Percentiles rank a stretch among this genome's conserved stretches.
Evolutionary conservation across 306 rosid genomes (phyloP).

Genomic region (Citrullus mucosospermus): DNA sequence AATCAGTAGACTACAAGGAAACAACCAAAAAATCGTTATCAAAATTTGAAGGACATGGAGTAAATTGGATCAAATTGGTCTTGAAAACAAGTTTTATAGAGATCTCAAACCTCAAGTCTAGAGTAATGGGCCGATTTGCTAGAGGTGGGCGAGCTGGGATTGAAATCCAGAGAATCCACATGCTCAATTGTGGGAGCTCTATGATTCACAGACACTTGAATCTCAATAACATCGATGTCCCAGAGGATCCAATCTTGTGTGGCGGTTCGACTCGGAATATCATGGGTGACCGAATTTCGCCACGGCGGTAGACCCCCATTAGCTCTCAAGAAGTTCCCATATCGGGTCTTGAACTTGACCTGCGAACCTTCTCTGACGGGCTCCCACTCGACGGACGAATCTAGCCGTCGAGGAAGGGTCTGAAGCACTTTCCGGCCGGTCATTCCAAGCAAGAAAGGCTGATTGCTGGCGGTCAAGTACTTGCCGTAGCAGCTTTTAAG

Average conservation of each 20-base stretch:
- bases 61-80: background rate
- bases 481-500: slow-evolving; percentile 72
- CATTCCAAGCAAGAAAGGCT: slow-evolving; percentile 60
- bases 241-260: slow-evolving; percentile 88
- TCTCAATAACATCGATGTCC: slow-evolving; percentile 67
- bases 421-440: slow-evolving; percentile 77
- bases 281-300: slow-evolving; percentile 84
- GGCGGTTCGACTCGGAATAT: slow-evolving; percentile 52
- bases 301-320: slow-evolving; percentile 88
- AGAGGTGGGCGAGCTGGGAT: slow-evolving; percentile 26
- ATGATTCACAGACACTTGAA: slow-evolving; percentile 25
- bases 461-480: slow-evolving; percentile 71
- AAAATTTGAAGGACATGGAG: background rate
- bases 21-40: background rate
- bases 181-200: slow-evolving; percentile 26
- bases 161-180: slow-evolving; percentile 52
- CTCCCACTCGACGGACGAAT: slow-evolving; percentile 89
- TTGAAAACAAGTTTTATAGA: background rate
- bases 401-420: slow-evolving; percentile 35
- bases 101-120: slow-evolving; percentile 43
- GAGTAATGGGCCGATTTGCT: slow-evolving; percentile 19
- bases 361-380: slow-evolving; percentile 45
- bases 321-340: slow-evolving; percentile 69
- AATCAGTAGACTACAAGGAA: slow-evolving; percentile 41
- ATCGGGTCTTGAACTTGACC: slow-evolving; percentile 58